Conservation (phyloP, 148 eudicot genomes). For the Chenopodium album region DNA sequence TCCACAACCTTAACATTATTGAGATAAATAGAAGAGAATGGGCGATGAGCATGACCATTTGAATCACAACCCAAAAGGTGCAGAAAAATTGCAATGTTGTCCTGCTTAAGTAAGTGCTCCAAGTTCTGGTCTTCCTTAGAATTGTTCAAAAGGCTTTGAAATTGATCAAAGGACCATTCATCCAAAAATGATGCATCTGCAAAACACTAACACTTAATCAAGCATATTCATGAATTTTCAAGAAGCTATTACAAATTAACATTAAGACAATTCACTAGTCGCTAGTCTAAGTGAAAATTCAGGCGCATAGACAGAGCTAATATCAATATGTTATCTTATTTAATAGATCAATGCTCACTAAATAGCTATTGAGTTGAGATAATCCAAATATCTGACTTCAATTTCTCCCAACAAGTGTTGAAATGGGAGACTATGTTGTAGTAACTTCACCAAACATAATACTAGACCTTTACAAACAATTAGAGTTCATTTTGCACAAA, state of each 20-base stretch:
- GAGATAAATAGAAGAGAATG: conserved; percentile 87
- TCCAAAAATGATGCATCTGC: conserved; percentile 99
- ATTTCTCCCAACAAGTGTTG: not conserved
- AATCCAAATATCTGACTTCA: not conserved
- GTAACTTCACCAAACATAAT: not conserved
- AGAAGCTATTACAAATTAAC: not conserved
- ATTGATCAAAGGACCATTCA: conserved; percentile 98
- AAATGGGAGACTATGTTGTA: not conserved
- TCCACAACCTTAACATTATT: conserved; percentile 96
- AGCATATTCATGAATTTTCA: not conserved
- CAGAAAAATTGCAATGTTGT: conserved; percentile 67
- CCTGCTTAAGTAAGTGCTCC: conserved; percentile 70
- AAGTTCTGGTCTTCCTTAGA: conserved; percentile 71
- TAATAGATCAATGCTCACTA: too few species aligned
- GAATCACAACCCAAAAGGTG: conserved; percentile 98
- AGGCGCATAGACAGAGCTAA: not conserved
- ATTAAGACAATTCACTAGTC: not conserved
- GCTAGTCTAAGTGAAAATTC: not conserved
- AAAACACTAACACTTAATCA: conserved; percentile 5
- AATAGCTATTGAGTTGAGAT: not conserved
- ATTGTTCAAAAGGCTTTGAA: conserved; percentile 70
- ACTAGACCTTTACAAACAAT: too few species aligned
- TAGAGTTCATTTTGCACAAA: not conserved
- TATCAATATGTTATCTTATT: too few species aligned
- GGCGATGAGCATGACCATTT: conserved; percentile 97